Evolutionary conservation across 2,329 filamentous ascomycete genomes (phyloP).

Genomic region (Cladorrhinum sp.): DNA sequence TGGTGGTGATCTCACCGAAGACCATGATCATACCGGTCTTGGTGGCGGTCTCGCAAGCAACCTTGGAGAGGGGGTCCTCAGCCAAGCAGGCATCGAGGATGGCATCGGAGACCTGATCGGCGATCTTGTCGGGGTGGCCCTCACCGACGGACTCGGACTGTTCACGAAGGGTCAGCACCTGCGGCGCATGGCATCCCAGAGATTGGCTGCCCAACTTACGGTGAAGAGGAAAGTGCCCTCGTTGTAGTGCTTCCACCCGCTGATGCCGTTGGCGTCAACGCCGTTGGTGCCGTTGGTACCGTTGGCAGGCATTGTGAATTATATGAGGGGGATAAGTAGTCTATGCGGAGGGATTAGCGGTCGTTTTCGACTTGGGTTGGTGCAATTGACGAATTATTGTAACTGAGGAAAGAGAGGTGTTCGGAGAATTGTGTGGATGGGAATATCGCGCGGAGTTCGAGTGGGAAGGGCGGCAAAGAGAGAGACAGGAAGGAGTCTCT

Average conservation of each 20-base stretch:
- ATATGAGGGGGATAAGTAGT: constrained; percentile 5
- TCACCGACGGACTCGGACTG: constrained; percentile 85
- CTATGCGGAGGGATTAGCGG: constrained; percentile 14
- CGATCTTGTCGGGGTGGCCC: constrained; percentile 95
- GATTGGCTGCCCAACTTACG: constrained; percentile 41
- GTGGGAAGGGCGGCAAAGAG: neutral
- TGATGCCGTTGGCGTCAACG: constrained; percentile 37
- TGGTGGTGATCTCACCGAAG: constrained; percentile 98
- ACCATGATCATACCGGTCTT: constrained; percentile 99
- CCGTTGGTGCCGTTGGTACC: constrained; percentile 49
- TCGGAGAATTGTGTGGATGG: neutral
- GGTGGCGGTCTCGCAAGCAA: constrained; percentile 98
- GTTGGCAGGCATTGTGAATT: constrained; percentile 49
- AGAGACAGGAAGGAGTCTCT: neutral
- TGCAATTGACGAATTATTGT: neutral
- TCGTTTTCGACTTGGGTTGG: neutral
- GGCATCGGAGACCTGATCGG: constrained; percentile 97
- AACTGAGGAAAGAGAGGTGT: neutral
- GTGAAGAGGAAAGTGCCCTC: constrained; percentile 81
- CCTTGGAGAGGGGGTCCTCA: constrained; percentile 96
- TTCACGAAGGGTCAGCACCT: constrained; percentile 21
- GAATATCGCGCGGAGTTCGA: constrained; percentile 1
- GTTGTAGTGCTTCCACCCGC: constrained; percentile 50
- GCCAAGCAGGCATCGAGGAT: constrained; percentile 96
- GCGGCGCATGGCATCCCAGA: neutral